A percentile compares a stretch with the other conserved stretches of the same genome.
Conservation (phyloP, 192 early-diverging fungal species). For the Phlyctochytrium bullatum region DNA sequence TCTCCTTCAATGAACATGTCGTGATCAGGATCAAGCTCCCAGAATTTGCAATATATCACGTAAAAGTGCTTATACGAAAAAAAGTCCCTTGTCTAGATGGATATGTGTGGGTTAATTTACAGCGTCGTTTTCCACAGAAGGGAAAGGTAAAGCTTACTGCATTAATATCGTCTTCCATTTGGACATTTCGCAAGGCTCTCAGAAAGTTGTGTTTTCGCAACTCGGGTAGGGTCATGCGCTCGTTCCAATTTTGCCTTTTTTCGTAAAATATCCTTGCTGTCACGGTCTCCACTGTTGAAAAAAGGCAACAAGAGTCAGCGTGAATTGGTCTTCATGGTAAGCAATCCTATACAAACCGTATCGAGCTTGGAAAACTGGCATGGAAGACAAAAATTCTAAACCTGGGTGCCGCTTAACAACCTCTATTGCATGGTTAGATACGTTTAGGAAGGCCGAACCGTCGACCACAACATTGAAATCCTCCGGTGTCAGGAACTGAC, state of each 20-base stretch:
- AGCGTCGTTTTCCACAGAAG: slow-evolving; percentile 23
- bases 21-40: slow-evolving; percentile 88
- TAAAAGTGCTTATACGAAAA: slow-evolving; percentile 99
- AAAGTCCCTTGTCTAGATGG: slow-evolving; percentile 64
- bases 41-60: slow-evolving; percentile 97
- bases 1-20: slow-evolving; percentile 71
- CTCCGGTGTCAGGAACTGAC: slow-evolving; percentile 48
- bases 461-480: slow-evolving; percentile 70
- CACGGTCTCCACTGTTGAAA: slow-evolving; percentile 74
- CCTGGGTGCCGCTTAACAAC: slow-evolving; percentile 85
- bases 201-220: slow-evolving; percentile 67
- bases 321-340: neutral
- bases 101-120: slow-evolving; percentile 27
- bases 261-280: slow-evolving; percentile 83
- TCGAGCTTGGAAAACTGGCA: slow-evolving; percentile 78
- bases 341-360: slow-evolving; percentile 59
- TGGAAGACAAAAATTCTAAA: slow-evolving; percentile 75
- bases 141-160: slow-evolving; percentile 34
- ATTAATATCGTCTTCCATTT: slow-evolving; percentile 72
- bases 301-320: neutral
- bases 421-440: slow-evolving; percentile 39
- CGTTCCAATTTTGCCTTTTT: slow-evolving; percentile 60
- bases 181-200: slow-evolving; percentile 61
- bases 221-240: slow-evolving; percentile 74
- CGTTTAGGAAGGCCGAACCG: slow-evolving; percentile 10